A percentile compares a stretch with the other conserved stretches of the same genome.
Evolutionary conservation across 1,284 basidiomycete genomes (phyloP).

Genomic region (Pascua guehoae): DNA sequence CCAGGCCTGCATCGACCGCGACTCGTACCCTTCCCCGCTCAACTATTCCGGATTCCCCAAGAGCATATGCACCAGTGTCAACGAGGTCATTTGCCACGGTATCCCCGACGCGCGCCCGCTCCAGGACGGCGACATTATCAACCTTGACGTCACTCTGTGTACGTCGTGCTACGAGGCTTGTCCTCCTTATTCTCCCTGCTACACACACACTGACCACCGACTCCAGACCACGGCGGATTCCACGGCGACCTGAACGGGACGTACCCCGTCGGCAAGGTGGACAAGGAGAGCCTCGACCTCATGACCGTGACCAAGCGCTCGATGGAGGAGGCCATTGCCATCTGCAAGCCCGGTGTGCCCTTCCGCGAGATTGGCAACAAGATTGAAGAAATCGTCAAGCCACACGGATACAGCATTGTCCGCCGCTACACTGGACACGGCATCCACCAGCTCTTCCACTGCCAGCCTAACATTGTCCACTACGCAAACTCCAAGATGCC

Average conservation of each 20-base stretch:
- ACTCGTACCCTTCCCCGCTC: slow-evolving; percentile 89
- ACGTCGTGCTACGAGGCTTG: slow-evolving; percentile 10
- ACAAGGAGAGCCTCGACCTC: slow-evolving; percentile 74
- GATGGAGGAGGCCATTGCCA: slow-evolving; percentile 79
- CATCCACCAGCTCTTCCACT: slow-evolving; percentile 64
- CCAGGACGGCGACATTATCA: slow-evolving; percentile 87
- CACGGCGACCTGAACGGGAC: slow-evolving; percentile 84
- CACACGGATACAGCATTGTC: slow-evolving; percentile 76
- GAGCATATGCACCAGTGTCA: slow-evolving; percentile 91
- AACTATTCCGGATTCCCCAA: slow-evolving; percentile 93
- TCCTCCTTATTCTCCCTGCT: background rate
- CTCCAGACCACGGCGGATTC: slow-evolving; percentile 57
- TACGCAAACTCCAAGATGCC: slow-evolving; percentile 51
- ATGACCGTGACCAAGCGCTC: slow-evolving; percentile 75
- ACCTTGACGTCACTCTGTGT: slow-evolving; percentile 66
- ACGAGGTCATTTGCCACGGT: slow-evolving; percentile 96
- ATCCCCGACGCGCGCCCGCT: slow-evolving; percentile 86
- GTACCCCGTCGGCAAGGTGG: slow-evolving; percentile 81
- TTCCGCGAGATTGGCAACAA: slow-evolving; percentile 58
- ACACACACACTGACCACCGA: slow-evolving; percentile 3
- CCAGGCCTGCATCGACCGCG: slow-evolving; percentile 82
- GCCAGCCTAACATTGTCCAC: slow-evolving; percentile 50
- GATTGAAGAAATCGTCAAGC: slow-evolving; percentile 72
- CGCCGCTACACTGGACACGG: slow-evolving; percentile 89
- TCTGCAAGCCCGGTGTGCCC: slow-evolving; percentile 84